These are phyloP conservation scores for Stephanodiscus triporus DNA, from an alignment of 108 stramenopile genomes.

Conservation along the genomic window DNA sequence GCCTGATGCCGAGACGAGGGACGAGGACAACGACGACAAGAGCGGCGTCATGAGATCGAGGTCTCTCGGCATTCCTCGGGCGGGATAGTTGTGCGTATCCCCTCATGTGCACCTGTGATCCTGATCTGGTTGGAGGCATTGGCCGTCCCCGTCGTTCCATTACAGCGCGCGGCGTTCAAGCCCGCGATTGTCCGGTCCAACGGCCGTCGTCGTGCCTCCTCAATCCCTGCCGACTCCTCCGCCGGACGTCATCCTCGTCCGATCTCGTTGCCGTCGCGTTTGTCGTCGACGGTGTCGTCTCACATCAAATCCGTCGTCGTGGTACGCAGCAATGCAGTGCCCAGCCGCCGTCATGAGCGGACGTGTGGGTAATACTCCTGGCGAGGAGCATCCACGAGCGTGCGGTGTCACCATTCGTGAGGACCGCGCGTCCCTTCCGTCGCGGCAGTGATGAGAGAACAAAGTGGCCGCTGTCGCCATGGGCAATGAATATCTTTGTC, in stretches of 20 bases:
- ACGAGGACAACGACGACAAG: constrained; percentile 2
- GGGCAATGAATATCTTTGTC: too few relatives aligned
- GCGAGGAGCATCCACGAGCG: constrained; percentile 43
- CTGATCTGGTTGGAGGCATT: constrained; percentile 42
- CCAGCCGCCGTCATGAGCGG: constrained; percentile 18
- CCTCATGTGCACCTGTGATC: constrained; percentile 46
- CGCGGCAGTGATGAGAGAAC: too few relatives aligned
- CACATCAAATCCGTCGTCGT: not conserved
- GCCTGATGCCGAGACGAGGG: too few relatives aligned
- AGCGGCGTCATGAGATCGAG: constrained; percentile 35
- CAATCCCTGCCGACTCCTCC: not conserved
- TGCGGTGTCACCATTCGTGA: constrained; percentile 44
- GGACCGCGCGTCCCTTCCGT: not conserved
- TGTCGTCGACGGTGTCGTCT: too few relatives aligned
- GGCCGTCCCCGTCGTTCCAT: constrained; percentile 30
- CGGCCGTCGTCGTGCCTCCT: too few relatives aligned
- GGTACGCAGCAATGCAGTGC: constrained; percentile 24
- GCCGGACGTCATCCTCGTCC: too few relatives aligned
- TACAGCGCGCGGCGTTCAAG: not conserved
- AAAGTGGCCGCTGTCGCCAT: too few relatives aligned
- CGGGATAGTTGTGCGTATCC: constrained; percentile 23
- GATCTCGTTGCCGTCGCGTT: not conserved
- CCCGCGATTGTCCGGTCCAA: too few relatives aligned
- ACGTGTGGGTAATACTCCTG: constrained; percentile 37
- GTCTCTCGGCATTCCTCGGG: constrained; percentile 26